These are phyloP conservation scores for Monilinia aucupariae DNA, from an alignment of 2,329 filamentous ascomycete genomes.

Conservation along the genomic window DNA sequence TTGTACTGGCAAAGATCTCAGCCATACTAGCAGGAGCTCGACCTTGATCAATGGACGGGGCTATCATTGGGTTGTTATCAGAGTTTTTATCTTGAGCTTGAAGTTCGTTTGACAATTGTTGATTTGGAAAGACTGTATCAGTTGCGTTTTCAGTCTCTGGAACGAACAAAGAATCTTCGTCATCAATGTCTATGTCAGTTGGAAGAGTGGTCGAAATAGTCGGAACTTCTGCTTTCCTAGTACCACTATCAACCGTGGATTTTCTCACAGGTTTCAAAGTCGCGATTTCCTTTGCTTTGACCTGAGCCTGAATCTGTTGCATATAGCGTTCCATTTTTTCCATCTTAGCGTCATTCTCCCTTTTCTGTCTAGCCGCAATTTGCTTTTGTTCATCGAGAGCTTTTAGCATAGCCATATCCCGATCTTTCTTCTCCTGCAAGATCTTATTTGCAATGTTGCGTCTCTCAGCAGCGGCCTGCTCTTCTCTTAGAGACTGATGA, in stretches of 20 bases:
- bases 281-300: neutral
- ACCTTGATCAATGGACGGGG: neutral
- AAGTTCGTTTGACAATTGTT: too few relatives aligned
- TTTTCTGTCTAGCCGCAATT: slow-evolving; percentile 6
- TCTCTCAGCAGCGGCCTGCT: slow-evolving; percentile 4
- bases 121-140: neutral
- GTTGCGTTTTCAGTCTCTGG: neutral
- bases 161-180: slow-evolving; percentile 22
- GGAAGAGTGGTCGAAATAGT: neutral
- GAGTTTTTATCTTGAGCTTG: neutral
- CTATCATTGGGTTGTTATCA: neutral
- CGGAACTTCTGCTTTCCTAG: too few relatives aligned
- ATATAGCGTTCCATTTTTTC: neutral
- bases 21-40: neutral
- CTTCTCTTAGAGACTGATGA: slow-evolving; percentile 4
- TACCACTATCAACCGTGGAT: neutral
- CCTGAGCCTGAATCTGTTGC: neutral
- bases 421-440: slow-evolving; percentile 13
- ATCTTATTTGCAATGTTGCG: slow-evolving; percentile 16
- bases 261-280: neutral
- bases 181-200: slow-evolving; percentile 5
- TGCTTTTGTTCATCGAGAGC: slow-evolving; percentile 7
- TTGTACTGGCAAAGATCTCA: neutral
- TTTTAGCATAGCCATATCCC: slow-evolving; percentile 9
- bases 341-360: neutral